A percentile compares a stretch with the other conserved stretches of the same genome.
Conservation (phyloP, 441 rosid genomes). For the Populus hybrid region DNA sequence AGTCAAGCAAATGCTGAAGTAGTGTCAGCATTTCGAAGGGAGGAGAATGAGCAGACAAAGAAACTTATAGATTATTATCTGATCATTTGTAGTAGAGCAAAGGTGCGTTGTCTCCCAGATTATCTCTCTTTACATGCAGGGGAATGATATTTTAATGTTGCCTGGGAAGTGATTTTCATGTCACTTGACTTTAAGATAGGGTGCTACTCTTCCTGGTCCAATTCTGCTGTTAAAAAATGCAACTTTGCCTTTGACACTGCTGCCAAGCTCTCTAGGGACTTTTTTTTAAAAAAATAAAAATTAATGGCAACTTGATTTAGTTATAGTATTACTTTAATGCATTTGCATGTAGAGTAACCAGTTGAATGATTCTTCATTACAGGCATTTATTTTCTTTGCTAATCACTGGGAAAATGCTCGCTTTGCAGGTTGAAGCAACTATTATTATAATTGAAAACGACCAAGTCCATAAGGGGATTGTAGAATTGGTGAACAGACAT, state of each 20-base stretch:
- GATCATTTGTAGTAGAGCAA: slow-evolving; percentile 33
- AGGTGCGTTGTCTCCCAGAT: slow-evolving; percentile 28
- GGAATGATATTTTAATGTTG: not conserved
- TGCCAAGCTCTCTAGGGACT: not conserved
- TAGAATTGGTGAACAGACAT: slow-evolving; percentile 42
- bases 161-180: not conserved
- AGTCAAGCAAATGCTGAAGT: slow-evolving; percentile 52
- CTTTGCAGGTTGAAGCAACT: slow-evolving; percentile 49
- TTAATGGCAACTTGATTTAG: not conserved
- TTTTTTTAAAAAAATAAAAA: not conserved
- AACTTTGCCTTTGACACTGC: not conserved
- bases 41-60: slow-evolving; percentile 43
- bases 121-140: not conserved
- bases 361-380: not conserved
- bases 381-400: not conserved
- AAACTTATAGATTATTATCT: slow-evolving; percentile 44
- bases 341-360: not conserved
- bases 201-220: not conserved
- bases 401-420: slow-evolving; percentile 10
- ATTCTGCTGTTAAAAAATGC: not conserved
- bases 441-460: slow-evolving; percentile 43
- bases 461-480: slow-evolving; percentile 50
- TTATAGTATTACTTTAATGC: not conserved
- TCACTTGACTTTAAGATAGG: not conserved
- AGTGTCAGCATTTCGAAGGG: slow-evolving; percentile 44